phyloP scores from a whole-genome alignment of 179 eudicot genomes.

The Silene noctiflora region DNA sequence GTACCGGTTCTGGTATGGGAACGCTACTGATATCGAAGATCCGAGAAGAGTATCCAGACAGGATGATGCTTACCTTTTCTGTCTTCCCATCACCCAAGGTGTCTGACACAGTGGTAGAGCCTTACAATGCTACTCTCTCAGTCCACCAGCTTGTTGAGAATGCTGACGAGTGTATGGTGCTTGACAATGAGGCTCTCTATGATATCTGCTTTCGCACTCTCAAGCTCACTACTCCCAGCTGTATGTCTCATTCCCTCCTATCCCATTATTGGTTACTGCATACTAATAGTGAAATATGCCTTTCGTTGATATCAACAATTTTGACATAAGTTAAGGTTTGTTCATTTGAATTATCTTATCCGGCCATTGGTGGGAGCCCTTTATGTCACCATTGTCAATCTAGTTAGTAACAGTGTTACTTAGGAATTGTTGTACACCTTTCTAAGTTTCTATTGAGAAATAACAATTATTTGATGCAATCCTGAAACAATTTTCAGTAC shows the following conservation, averaged over 20 bases:
- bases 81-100: constrained; percentile 53
- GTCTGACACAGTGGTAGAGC: constrained; percentile 51
- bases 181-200: constrained; percentile 48
- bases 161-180: constrained; percentile 55
- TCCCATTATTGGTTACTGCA: too few relatives aligned
- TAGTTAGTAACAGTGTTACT: too few relatives aligned
- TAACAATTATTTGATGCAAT: not conserved
- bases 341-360: too few relatives aligned
- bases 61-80: constrained; percentile 54
- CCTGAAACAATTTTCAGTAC: too few relatives aligned
- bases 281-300: too few relatives aligned
- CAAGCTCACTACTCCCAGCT: constrained; percentile 50
- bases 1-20: constrained; percentile 54
- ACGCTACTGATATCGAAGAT: constrained; percentile 49
- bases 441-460: too few relatives aligned
- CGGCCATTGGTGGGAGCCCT: too few relatives aligned
- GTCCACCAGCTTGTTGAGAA: constrained; percentile 52
- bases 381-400: too few relatives aligned
- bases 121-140: constrained; percentile 49
- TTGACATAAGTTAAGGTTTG: too few relatives aligned
- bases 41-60: constrained; percentile 49
- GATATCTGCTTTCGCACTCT: constrained; percentile 53
- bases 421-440: too few relatives aligned
- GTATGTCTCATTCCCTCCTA: constrained; percentile 26
- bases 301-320: too few relatives aligned